These are phyloP conservation scores for Urtica urens DNA, from an alignment of 306 rosid genomes.

Conservation along the genomic window DNA sequence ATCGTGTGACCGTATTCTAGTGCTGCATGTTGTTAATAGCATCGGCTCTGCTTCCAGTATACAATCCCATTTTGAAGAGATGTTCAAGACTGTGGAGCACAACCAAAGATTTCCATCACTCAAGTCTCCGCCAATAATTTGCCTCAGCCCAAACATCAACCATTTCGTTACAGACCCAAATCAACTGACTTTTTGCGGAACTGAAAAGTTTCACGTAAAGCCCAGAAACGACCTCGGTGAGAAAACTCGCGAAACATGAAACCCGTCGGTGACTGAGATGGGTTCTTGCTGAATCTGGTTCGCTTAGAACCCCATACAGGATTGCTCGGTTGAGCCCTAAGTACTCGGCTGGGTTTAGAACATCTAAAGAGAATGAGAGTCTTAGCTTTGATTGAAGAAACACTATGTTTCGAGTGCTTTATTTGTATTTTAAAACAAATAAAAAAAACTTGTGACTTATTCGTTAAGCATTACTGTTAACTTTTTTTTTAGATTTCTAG, in stretches of 20 bases:
- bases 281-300: slow-evolving; percentile 43
- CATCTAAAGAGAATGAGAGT: slow-evolving; percentile 49
- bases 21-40: too few species aligned
- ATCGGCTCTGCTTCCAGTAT: slow-evolving; percentile 41
- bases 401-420: too few species aligned
- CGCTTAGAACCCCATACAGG: slow-evolving; percentile 43
- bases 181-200: slow-evolving; percentile 34
- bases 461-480: too few species aligned
- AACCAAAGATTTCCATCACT: slow-evolving; percentile 52
- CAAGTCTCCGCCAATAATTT: slow-evolving; percentile 48
- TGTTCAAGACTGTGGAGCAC: slow-evolving; percentile 37
- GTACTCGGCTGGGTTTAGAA: slow-evolving; percentile 47
- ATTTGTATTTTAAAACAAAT: too few species aligned
- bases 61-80: slow-evolving; percentile 33
- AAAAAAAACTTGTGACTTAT: too few species aligned
- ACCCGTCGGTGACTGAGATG: slow-evolving; percentile 76
- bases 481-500: too few species aligned
- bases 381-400: slow-evolving; percentile 39
- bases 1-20: background rate
- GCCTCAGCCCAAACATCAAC: slow-evolving; percentile 51
- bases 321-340: slow-evolving; percentile 48
- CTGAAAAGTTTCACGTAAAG: slow-evolving; percentile 47
- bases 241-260: slow-evolving; percentile 25
- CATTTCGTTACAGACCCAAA: slow-evolving; percentile 45
- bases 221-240: slow-evolving; percentile 28